A percentile compares a stretch with the other conserved stretches of the same genome.
These are phyloP conservation scores for Vitis hybrid DNA, from an alignment of 177 flowering plant species.

Conservation along the genomic window DNA sequence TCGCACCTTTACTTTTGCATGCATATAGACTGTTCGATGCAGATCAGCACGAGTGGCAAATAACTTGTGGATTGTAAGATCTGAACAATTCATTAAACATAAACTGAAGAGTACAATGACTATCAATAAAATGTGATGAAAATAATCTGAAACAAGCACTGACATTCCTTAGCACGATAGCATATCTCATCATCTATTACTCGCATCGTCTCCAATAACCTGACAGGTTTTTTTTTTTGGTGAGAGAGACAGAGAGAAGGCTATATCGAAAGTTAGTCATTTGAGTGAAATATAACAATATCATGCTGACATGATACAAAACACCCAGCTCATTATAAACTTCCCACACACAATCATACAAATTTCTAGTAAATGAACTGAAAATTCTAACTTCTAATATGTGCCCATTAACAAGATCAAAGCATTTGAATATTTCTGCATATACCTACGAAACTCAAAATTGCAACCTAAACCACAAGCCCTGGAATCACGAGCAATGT, in stretches of 20 bases:
- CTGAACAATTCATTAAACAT: constrained; percentile 31
- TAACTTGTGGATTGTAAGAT: constrained; percentile 69
- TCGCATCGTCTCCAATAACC: constrained; percentile 79
- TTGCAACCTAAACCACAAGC: constrained; percentile 79
- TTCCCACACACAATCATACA: neutral
- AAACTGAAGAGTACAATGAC: neutral
- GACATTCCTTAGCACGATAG: constrained; percentile 79
- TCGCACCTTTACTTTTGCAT: constrained; percentile 86
- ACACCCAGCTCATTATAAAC: neutral
- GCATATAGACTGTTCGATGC: constrained; percentile 77
- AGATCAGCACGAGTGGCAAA: constrained; percentile 83
- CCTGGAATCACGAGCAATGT: constrained; percentile 68
- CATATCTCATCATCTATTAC: constrained; percentile 87
- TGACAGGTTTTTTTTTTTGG: constrained; percentile 21
- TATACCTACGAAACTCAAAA: constrained; percentile 58
- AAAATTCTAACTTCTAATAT: neutral
- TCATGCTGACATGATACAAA: neutral
- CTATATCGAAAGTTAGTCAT: too few species aligned
- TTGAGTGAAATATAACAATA: neutral
- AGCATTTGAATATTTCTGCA: neutral
- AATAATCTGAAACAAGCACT: constrained; percentile 28
- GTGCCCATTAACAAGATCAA: neutral
- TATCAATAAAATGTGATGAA: neutral
- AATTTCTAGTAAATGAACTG: neutral
- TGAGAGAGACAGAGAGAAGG: too few species aligned